Conservation (phyloP, 345 rosid genomes). For the Corchorus olitorius region DNA sequence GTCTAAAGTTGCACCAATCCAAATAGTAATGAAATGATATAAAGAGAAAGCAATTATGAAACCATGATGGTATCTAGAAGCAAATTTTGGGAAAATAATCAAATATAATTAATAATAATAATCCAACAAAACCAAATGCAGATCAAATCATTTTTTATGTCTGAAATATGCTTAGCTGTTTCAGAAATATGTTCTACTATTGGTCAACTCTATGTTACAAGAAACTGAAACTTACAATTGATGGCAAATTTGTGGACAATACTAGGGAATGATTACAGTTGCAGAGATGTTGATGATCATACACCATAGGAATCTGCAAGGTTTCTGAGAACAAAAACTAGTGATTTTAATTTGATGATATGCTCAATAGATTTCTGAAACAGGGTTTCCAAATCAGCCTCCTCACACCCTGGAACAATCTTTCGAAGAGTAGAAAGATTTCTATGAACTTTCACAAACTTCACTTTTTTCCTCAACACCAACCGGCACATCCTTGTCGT, state of each 20-base stretch:
- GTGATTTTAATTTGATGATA: slow-evolving; percentile 42
- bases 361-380: slow-evolving; percentile 51
- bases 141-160: slow-evolving; percentile 5
- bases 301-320: slow-evolving; percentile 38
- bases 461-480: slow-evolving; percentile 34
- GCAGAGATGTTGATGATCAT: background rate
- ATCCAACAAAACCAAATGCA: background rate
- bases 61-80: too few species aligned
- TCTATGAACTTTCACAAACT: slow-evolving; percentile 29
- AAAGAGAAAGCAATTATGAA: too few species aligned
- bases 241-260: slow-evolving; percentile 3
- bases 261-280: background rate
- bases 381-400: slow-evolving; percentile 44
- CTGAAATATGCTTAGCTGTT: background rate
- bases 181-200: background rate
- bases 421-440: slow-evolving; percentile 40
- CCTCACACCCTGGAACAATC: slow-evolving; percentile 52
- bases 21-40: too few species aligned
- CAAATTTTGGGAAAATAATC: too few species aligned
- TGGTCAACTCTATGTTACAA: slow-evolving; percentile 4
- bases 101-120: background rate
- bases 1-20: too few species aligned
- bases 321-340: slow-evolving; percentile 42
- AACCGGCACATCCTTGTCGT: slow-evolving; percentile 20
- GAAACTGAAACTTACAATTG: slow-evolving; percentile 17